phyloP scores from a whole-genome alignment of 495 filamentous ascomycete genomes.

The Talaromyces proteolyticus region DNA sequence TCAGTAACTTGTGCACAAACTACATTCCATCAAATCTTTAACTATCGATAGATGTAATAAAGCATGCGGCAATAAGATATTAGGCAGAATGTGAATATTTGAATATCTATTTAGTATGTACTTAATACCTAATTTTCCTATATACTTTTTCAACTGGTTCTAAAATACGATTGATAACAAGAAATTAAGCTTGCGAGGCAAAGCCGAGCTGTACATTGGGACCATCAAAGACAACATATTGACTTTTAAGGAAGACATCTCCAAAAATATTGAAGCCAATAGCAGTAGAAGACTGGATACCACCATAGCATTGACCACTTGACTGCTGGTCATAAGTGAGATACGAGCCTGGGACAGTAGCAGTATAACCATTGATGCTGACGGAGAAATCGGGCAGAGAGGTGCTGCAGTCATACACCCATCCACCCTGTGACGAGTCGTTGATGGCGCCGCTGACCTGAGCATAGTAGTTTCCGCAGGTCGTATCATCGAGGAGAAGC shows the following conservation, averaged over 20 bases:
- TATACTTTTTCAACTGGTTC: no score
- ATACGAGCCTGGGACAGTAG: constrained; percentile 47
- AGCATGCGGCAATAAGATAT: no score
- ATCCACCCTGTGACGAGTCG: constrained; percentile 49
- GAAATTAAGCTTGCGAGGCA: constrained; percentile 6
- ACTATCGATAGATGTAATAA: no score
- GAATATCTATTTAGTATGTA: no score
- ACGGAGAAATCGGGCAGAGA: constrained; percentile 58
- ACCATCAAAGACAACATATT: constrained; percentile 68
- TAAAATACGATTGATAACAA: no score
- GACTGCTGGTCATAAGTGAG: constrained; percentile 47
- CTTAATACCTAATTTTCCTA: no score
- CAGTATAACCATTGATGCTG: constrained; percentile 43
- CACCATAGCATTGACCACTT: constrained; percentile 55
- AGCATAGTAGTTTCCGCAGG: constrained; percentile 60
- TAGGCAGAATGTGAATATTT: no score
- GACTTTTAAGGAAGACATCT: constrained; percentile 73
- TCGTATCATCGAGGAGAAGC: constrained; percentile 48
- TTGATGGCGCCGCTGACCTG: constrained; percentile 46
- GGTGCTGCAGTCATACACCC: constrained; percentile 61
- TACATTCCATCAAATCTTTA: no score
- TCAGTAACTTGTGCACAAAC: no score
- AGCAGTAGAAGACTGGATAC: constrained; percentile 56
- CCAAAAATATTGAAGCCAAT: constrained; percentile 67
- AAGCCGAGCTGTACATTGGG: constrained; percentile 3